Conservation (phyloP, 2,329 filamentous ascomycete species). For the Monosporascus ibericus region DNA sequence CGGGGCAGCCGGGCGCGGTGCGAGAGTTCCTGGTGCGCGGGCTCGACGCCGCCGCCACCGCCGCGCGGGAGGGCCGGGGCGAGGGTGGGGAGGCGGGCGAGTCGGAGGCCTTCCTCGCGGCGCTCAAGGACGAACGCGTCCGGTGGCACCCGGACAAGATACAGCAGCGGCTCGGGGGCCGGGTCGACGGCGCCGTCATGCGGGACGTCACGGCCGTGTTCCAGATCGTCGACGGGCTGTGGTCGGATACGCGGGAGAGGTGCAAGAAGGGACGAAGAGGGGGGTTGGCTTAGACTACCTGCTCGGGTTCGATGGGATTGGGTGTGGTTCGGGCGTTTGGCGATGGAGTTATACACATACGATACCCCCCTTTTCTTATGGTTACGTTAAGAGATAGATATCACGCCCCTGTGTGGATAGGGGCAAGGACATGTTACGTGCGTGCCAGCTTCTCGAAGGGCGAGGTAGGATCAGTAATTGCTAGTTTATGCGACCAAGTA, state of each 20-base stretch:
- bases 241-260: constrained; percentile 53
- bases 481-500: too few species aligned
- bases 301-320: too few species aligned
- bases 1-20: constrained; percentile 22
- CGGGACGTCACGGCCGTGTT: constrained; percentile 83
- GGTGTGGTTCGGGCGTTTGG: too few species aligned
- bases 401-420: too few species aligned
- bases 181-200: constrained; percentile 67
- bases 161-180: constrained; percentile 75
- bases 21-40: neutral
- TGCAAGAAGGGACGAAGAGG: neutral
- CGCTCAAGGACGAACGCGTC: constrained; percentile 77
- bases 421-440: too few species aligned
- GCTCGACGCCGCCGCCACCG: neutral
- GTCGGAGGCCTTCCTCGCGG: constrained; percentile 31
- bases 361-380: too few species aligned
- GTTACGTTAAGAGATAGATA: too few species aligned
- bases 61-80: constrained; percentile 59
- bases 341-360: too few species aligned
- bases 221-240: constrained; percentile 79
- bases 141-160: constrained; percentile 98
- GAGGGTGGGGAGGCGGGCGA: constrained; percentile 40
- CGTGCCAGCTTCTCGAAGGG: too few species aligned
- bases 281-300: neutral
- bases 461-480: too few species aligned